These are phyloP conservation scores for Colletotrichum costaricense DNA, from an alignment of 2,329 filamentous ascomycete species.

Conservation along the genomic window DNA sequence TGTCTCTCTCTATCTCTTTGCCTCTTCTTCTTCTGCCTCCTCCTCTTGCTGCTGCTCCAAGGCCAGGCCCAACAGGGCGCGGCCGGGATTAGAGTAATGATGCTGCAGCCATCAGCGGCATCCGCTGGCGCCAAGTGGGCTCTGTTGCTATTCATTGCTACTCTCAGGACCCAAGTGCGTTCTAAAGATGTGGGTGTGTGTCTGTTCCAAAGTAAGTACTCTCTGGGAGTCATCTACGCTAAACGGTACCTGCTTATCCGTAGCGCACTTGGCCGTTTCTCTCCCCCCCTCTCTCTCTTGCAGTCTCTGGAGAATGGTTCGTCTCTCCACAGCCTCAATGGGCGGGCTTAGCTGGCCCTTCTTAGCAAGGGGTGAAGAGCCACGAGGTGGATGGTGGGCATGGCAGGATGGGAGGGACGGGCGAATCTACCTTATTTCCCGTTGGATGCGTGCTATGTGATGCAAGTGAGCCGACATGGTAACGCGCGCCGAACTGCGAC, in stretches of 20 bases:
- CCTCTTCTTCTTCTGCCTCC: neutral
- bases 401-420: neutral
- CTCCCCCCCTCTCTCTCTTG: neutral
- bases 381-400: neutral
- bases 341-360: neutral
- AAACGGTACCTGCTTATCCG: neutral
- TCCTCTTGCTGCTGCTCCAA: neutral
- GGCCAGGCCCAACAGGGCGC: neutral
- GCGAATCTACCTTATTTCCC: constrained; percentile 12
- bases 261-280: neutral
- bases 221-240: neutral
- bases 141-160: constrained; percentile 18
- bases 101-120: constrained; percentile 1
- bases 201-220: neutral
- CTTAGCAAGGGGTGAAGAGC: neutral
- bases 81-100: constrained; percentile 10
- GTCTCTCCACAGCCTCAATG: constrained; percentile 24
- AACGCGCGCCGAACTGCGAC: neutral
- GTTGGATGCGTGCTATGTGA: neutral
- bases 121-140: constrained; percentile 15
- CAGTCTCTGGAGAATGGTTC: neutral
- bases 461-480: neutral
- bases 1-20: neutral
- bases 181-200: neutral
- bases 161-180: neutral